phyloP scores from a whole-genome alignment of 2,329 filamentous ascomycete genomes.

The Orbilia ellipsospora region DNA sequence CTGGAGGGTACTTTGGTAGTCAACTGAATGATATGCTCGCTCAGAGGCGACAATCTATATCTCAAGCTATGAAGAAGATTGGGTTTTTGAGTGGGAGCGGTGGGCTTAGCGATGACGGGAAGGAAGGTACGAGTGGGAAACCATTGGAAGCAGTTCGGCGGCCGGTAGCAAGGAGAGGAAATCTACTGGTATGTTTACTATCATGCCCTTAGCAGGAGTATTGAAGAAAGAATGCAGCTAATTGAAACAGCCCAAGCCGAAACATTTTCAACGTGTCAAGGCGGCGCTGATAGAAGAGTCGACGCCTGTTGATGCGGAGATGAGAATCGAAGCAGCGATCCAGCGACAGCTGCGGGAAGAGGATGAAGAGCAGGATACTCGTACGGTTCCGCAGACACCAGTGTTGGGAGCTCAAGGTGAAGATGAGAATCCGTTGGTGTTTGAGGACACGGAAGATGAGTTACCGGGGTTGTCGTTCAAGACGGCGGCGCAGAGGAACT shows the following conservation, averaged over 20 bases:
- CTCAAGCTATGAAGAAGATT: slow-evolving; percentile 72
- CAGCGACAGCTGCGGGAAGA: slow-evolving; percentile 89
- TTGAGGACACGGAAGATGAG: slow-evolving; percentile 50
- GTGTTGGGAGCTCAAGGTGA: slow-evolving; percentile 38
- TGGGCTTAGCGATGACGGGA: slow-evolving; percentile 58
- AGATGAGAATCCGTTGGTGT: slow-evolving; percentile 50
- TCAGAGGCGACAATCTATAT: slow-evolving; percentile 82
- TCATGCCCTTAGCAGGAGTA: background rate
- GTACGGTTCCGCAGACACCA: slow-evolving; percentile 47
- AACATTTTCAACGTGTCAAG: slow-evolving; percentile 91
- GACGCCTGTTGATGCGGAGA: slow-evolving; percentile 86
- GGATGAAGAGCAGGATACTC: slow-evolving; percentile 56
- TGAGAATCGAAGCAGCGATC: slow-evolving; percentile 90
- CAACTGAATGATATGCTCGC: slow-evolving; percentile 66
- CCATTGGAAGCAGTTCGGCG: slow-evolving; percentile 77
- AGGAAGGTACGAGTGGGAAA: slow-evolving; percentile 67
- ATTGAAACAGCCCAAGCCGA: slow-evolving; percentile 82
- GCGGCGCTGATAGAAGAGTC: slow-evolving; percentile 89
- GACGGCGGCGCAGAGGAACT: slow-evolving; percentile 47
- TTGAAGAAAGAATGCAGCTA: background rate
- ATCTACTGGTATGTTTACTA: slow-evolving; percentile 76
- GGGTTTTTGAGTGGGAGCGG: slow-evolving; percentile 52
- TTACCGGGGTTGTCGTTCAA: slow-evolving; percentile 36
- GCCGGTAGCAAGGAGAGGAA: slow-evolving; percentile 85
- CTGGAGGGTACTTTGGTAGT: slow-evolving; percentile 68